Evolutionary conservation across 495 filamentous ascomycete species (phyloP).

Genomic region (Letharia columbiana): DNA sequence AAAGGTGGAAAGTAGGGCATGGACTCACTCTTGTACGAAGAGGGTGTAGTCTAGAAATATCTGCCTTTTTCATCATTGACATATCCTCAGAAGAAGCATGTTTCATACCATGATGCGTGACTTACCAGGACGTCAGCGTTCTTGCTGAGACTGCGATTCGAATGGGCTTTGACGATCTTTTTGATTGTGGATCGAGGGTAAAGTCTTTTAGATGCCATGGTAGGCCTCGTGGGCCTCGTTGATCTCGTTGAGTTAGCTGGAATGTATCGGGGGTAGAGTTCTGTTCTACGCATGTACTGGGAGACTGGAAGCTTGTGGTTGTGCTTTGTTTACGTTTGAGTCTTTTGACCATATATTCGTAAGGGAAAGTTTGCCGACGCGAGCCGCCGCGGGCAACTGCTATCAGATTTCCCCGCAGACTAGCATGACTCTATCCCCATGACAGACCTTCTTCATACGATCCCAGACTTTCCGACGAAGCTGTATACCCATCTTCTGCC

Average conservation of each 20-base stretch:
- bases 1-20: background rate
- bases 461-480: slow-evolving; percentile 68
- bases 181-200: slow-evolving; percentile 81
- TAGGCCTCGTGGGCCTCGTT: background rate
- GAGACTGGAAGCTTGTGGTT: background rate
- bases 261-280: background rate
- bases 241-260: background rate
- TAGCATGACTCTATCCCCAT: slow-evolving; percentile 35
- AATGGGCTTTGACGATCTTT: slow-evolving; percentile 83
- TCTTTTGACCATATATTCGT: background rate
- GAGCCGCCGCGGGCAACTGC: slow-evolving; percentile 3
- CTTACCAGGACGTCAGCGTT: slow-evolving; percentile 81
- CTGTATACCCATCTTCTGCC: slow-evolving; percentile 66
- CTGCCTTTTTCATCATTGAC: slow-evolving; percentile 32
- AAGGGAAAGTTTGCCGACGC: slow-evolving; percentile 10
- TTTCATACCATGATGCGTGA: slow-evolving; percentile 1
- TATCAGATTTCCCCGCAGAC: background rate
- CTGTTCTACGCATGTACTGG: background rate
- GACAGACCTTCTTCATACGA: slow-evolving; percentile 80
- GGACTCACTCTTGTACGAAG: slow-evolving; percentile 70
- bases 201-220: slow-evolving; percentile 57
- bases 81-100: background rate
- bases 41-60: slow-evolving; percentile 85
- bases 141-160: slow-evolving; percentile 68
- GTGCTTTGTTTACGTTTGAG: slow-evolving; percentile 5